Percentiles rank a stretch among this genome's conserved stretches.
phyloP scores from a whole-genome alignment of 495 filamentous ascomycete genomes.

The Lasiosphaeria hispida region DNA sequence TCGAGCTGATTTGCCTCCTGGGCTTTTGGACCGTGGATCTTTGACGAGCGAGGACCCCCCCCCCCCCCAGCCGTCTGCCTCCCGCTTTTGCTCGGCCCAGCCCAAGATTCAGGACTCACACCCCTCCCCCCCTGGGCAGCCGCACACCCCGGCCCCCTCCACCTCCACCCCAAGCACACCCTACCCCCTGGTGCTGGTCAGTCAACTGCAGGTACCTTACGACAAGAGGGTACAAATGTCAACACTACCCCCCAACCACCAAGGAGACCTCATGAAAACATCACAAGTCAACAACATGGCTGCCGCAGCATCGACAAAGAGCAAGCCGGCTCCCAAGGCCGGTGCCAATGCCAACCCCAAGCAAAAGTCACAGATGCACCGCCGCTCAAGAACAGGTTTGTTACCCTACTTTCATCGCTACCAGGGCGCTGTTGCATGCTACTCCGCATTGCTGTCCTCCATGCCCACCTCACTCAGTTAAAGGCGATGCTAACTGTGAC shows the following conservation, averaged over 20 bases:
- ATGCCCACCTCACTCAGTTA: background rate
- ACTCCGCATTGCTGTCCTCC: background rate
- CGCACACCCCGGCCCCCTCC: conserved; percentile 23
- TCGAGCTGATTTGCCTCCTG: conserved; percentile 20
- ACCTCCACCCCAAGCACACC: conserved; percentile 35
- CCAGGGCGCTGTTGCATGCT: conserved; percentile 1
- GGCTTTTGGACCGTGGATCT: conserved; percentile 37
- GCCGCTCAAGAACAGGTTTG: conserved; percentile 89
- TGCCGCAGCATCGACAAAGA: conserved; percentile 50
- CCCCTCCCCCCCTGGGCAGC: conserved; percentile 22
- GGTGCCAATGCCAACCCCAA: conserved; percentile 55
- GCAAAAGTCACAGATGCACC: conserved; percentile 77
- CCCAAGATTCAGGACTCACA: conserved; percentile 24
- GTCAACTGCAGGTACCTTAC: conserved; percentile 42
- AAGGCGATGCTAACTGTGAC: conserved; percentile 28
- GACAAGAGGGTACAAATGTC: conserved; percentile 58
- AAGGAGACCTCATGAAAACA: conserved; percentile 49
- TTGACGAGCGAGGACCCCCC: conserved; percentile 25
- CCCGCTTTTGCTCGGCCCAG: conserved; percentile 48
- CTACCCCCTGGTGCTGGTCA: conserved; percentile 34
- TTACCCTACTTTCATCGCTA: conserved; percentile 10
- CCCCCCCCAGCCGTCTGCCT: conserved; percentile 37
- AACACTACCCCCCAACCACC: conserved; percentile 56
- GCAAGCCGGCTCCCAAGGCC: conserved; percentile 53
- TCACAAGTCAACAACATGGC: conserved; percentile 55